Base-by-base conservation (phyloP, 305 asterid genomes). In the Solanum aculeatissimum region DNA sequence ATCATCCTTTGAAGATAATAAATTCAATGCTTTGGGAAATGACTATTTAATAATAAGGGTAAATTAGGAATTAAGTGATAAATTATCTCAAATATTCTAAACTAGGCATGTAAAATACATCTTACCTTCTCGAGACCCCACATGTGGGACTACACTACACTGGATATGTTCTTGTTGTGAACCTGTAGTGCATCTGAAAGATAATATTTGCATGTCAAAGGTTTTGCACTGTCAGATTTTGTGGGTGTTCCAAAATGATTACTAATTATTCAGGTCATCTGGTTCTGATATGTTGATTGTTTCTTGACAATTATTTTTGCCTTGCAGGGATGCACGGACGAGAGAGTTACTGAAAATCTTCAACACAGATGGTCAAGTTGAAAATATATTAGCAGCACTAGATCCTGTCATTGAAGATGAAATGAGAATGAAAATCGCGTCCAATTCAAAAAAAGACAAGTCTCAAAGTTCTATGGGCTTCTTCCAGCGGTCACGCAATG, bases 401-500 rank as follows among this genome's bases (percentile, higher is more conserved):
- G 99, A 95, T 89, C 81, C 94, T 55, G 40, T 90, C 47, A 65
- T 85, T 85, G 98, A 95, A 88, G 98, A 93, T 81, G 99, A 96
- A 87, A 82, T 88, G 84, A 88, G 92, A 87, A 85, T 91, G 90
- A 94, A 90, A 85, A 10, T 58, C 54, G 91, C 53, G 43, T 90
- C 95, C 83, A 85, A 84, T 80, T 82, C 91, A 25, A 95, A 88
- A 83, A 89, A 93, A 90, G 98, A 96, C 82, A 96, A 95, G 85
- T 38, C 91, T 63, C 98, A 91, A 83, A 90, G 89, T 84, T 87
- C 99, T 23, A 83, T 90, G 62, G 91, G 89, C 90, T 95, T 96
- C 88, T 97, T 97, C 83, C 99, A 97, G 90, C 98, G 99, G 27
- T 97, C 99, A 18, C 95, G 99, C 80, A 95, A 95, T 86, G 99